Conservation (phyloP, 75 land plant species). For the Selaginella moellendorffii region DNA sequence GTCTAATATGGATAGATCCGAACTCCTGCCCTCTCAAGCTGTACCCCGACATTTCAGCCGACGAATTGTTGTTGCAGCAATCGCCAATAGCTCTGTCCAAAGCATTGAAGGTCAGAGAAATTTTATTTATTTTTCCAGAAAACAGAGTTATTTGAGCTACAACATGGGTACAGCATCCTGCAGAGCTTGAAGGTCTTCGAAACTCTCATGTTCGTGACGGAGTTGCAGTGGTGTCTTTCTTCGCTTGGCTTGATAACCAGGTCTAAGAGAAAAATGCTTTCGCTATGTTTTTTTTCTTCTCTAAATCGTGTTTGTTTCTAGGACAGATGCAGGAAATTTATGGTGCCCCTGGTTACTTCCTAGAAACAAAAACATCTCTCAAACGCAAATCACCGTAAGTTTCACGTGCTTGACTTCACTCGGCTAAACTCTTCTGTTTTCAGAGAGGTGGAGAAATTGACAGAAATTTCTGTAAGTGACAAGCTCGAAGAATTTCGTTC, state of each 20-base stretch:
- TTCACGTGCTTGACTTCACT: slow-evolving; percentile 1
- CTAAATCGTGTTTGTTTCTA: neutral
- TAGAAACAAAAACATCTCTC: slow-evolving; percentile 36
- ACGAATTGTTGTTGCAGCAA: slow-evolving; percentile 48
- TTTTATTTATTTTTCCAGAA: too few relatives aligned
- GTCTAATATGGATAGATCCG: slow-evolving; percentile 77
- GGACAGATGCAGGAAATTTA: slow-evolving; percentile 86
- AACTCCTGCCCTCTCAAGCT: slow-evolving; percentile 60
- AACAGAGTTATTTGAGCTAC: too few relatives aligned
- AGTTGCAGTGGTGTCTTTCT: slow-evolving; percentile 83
- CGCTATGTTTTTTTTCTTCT: neutral
- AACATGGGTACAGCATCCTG: slow-evolving; percentile 97
- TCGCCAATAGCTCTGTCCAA: slow-evolving; percentile 87
- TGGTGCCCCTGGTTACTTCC: slow-evolving; percentile 93
- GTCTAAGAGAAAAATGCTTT: slow-evolving; percentile 14
- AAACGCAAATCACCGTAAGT: slow-evolving; percentile 59
- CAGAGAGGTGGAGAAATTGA: slow-evolving; percentile 61
- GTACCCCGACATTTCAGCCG: slow-evolving; percentile 46
- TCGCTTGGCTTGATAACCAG: slow-evolving; percentile 86
- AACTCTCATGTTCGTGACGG: slow-evolving; percentile 93
- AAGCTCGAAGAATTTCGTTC: slow-evolving; percentile 78
- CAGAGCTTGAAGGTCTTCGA: slow-evolving; percentile 79
- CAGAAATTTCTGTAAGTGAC: slow-evolving; percentile 91
- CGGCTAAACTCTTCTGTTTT: neutral
- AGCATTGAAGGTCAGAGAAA: slow-evolving; percentile 61